Conservation (phyloP, 257 asterid genomes). For the Euphrasia confusa region DNA sequence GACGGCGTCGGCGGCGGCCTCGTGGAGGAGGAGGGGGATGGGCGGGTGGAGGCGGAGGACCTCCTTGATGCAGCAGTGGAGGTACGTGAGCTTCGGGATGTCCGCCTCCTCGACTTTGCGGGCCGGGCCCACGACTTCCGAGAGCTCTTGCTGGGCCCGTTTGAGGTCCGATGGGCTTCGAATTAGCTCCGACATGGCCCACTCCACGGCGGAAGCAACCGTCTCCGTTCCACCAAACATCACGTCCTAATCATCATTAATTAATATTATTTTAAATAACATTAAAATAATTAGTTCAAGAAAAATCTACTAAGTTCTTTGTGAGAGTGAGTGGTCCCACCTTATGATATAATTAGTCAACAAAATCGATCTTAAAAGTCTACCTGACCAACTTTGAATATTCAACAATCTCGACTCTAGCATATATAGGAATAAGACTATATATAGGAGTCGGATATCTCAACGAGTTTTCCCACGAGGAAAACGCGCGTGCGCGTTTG, state of each 20-base stretch:
- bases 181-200: constrained; percentile 55
- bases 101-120: constrained; percentile 42
- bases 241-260: constrained; percentile 28
- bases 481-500: no score
- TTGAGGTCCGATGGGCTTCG: constrained; percentile 34
- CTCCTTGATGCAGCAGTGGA: constrained; percentile 39
- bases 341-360: no score
- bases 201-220: constrained; percentile 43
- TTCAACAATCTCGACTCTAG: no score
- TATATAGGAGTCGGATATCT: no score
- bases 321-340: no score
- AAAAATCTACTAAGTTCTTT: no score
- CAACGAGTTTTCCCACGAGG: no score
- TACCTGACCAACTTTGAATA: no score
- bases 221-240: constrained; percentile 60
- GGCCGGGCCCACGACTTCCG: constrained; percentile 30
- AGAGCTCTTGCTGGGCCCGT: constrained; percentile 38
- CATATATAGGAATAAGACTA: no score
- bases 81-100: constrained; percentile 36
- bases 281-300: no score
- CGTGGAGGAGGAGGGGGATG: constrained; percentile 47
- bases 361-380: no score
- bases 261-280: no score
- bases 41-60: constrained; percentile 59
- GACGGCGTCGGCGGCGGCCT: constrained; percentile 30